phyloP scores from a whole-genome alignment of 2,329 filamentous ascomycete species.

The Colletotrichum aenigma region DNA sequence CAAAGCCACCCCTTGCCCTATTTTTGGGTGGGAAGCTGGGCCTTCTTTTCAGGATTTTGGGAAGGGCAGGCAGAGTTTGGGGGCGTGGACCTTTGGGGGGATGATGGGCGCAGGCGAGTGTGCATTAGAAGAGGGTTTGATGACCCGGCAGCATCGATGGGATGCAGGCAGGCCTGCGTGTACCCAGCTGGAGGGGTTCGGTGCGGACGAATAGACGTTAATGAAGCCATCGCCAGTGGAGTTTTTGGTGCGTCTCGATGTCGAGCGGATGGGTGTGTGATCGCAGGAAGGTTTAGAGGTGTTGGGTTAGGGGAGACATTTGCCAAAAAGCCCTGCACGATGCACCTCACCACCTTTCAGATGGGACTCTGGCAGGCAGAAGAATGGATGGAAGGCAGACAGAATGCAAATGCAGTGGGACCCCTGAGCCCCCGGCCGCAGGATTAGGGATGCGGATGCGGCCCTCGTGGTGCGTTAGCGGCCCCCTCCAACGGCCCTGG shows the following conservation, averaged over 20 bases:
- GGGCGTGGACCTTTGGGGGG: neutral
- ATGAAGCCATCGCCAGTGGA: conserved; percentile 19
- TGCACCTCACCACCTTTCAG: neutral
- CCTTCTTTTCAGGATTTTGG: neutral
- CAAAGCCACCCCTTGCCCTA: neutral
- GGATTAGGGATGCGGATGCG: conserved; percentile 18
- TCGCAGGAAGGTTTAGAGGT: neutral
- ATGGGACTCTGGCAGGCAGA: neutral
- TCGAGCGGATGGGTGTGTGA: conserved; percentile 4
- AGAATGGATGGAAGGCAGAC: neutral
- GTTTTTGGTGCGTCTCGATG: neutral
- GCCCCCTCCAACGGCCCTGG: conserved; percentile 12
- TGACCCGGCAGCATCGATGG: conserved; percentile 3
- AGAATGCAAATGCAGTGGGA: conserved; percentile 1
- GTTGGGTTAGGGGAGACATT: conserved; percentile 1
- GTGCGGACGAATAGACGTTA: conserved; percentile 15
- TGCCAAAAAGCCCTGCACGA: neutral
- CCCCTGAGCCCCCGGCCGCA: conserved; percentile 1
- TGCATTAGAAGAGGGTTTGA: neutral
- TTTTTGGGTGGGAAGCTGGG: conserved; percentile 6
- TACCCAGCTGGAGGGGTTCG: neutral
- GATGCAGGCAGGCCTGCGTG: neutral
- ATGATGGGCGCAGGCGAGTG: neutral
- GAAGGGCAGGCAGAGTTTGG: neutral
- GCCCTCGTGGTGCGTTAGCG: conserved; percentile 17